Conservation (phyloP, 345 rosid genomes). For the Gossypium rotundifolium region DNA sequence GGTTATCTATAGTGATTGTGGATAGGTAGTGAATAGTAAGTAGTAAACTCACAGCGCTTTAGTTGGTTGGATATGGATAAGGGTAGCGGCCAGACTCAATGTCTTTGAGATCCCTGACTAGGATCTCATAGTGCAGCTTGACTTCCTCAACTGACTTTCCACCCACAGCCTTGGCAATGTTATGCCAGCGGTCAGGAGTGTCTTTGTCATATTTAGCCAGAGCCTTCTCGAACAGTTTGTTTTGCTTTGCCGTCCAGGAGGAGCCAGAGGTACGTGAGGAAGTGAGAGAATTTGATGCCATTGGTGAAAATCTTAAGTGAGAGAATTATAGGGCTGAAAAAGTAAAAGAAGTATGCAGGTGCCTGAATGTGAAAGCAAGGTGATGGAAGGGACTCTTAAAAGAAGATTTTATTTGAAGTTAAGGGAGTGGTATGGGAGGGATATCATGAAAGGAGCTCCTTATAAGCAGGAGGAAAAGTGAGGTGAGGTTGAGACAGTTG, state of each 20-base stretch:
- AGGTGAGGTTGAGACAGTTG: not conserved
- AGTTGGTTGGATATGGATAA: constrained; percentile 40
- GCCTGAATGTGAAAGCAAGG: not conserved
- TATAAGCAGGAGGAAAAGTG: not conserved
- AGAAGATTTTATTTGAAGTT: not conserved
- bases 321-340: too few species aligned
- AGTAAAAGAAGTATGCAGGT: not conserved
- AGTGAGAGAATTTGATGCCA: constrained; percentile 51
- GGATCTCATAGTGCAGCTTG: constrained; percentile 61
- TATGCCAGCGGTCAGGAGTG: constrained; percentile 89
- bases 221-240: constrained; percentile 79
- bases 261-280: constrained; percentile 32
- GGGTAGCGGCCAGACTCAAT: constrained; percentile 82
- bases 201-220: constrained; percentile 66
- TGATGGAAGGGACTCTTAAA: too few species aligned
- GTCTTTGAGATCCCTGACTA: constrained; percentile 63
- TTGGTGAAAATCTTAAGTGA: not conserved
- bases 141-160: constrained; percentile 78
- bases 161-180: constrained; percentile 68
- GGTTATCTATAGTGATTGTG: not conserved
- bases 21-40: not conserved
- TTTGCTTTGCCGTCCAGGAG: constrained; percentile 67
- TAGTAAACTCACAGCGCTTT: constrained; percentile 1
- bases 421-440: not conserved
- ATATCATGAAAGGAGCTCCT: not conserved